phyloP scores from a whole-genome alignment of 768 basidiomycete genomes.

The Hirschioporus abietinus region DNA sequence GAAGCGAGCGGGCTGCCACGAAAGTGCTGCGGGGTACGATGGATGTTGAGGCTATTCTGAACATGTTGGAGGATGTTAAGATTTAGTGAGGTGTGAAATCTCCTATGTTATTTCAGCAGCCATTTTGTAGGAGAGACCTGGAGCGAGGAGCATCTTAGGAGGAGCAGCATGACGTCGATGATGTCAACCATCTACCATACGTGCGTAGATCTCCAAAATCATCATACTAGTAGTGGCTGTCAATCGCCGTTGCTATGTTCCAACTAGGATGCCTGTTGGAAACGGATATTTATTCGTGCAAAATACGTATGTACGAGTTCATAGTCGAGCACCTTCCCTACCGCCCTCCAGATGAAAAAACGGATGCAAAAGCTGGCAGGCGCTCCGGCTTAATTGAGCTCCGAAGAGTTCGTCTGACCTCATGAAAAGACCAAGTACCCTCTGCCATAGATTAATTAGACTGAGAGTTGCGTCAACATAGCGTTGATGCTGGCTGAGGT shows the following conservation, averaged over 20 bases:
- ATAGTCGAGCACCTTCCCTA: conserved; percentile 71
- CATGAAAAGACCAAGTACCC: conserved; percentile 48
- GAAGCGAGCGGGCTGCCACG: conserved; percentile 21
- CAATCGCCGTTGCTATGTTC: neutral
- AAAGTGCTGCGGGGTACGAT: conserved; percentile 14
- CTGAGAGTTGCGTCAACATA: conserved; percentile 49
- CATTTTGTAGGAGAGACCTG: conserved; percentile 6
- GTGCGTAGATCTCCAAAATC: neutral
- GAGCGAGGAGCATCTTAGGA: conserved; percentile 6
- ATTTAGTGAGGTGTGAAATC: neutral
- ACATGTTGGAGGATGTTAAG: conserved; percentile 16
- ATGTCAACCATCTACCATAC: conserved; percentile 7
- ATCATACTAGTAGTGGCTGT: neutral
- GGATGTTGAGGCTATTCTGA: conserved; percentile 22
- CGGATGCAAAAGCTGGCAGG: conserved; percentile 36
- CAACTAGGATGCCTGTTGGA: neutral
- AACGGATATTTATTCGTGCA: neutral
- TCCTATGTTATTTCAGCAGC: conserved; percentile 1
- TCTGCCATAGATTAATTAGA: conserved; percentile 31
- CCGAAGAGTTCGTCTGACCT: conserved; percentile 36
- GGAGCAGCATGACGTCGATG: conserved; percentile 10
- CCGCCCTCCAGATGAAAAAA: conserved; percentile 33
- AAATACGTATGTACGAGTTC: conserved; percentile 48
- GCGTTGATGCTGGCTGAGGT: conserved; percentile 35
- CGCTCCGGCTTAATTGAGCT: conserved; percentile 83